Conservation (phyloP, 1,139 yeast species). For the Pichia sp. region DNA sequence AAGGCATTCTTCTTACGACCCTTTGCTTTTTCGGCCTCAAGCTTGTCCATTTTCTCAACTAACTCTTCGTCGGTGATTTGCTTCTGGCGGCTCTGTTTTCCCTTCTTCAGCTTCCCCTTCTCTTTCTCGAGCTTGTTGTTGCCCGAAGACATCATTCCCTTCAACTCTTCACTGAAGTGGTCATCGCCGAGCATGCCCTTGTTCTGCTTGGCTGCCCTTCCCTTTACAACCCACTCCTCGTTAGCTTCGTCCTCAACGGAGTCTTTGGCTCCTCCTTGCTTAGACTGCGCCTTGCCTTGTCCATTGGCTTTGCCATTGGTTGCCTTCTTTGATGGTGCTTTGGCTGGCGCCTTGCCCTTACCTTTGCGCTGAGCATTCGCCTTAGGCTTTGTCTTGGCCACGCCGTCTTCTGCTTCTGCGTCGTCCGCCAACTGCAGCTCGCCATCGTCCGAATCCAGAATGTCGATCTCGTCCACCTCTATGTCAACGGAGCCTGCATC, state of each 20-base stretch:
- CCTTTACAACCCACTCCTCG: neutral
- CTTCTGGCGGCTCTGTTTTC: neutral
- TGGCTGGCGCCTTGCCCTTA: neutral
- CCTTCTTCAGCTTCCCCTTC: neutral
- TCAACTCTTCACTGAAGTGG: constrained; percentile 5
- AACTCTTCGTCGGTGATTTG: constrained; percentile 1
- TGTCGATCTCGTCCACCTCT: constrained; percentile 12
- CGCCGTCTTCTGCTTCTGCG: neutral
- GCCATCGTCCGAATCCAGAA: constrained; percentile 14
- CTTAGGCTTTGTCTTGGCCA: neutral
- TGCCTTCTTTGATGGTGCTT: neutral
- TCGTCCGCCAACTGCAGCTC: constrained; percentile 3
- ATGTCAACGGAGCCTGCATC: neutral
- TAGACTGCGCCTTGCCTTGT: neutral
- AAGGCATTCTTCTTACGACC: constrained; percentile 8
- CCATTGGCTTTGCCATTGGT: neutral
- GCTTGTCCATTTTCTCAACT: constrained; percentile 2
- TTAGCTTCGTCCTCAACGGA: neutral
- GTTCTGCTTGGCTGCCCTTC: neutral
- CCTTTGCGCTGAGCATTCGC: neutral
- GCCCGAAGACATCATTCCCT: constrained; percentile 3
- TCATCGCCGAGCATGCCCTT: neutral
- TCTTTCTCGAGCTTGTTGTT: constrained; percentile 4
- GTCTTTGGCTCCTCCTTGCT: neutral
- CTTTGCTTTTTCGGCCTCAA: neutral